phyloP scores from a whole-genome alignment of 2,329 filamentous ascomycete species.

The Leptographium galeiforme region DNA sequence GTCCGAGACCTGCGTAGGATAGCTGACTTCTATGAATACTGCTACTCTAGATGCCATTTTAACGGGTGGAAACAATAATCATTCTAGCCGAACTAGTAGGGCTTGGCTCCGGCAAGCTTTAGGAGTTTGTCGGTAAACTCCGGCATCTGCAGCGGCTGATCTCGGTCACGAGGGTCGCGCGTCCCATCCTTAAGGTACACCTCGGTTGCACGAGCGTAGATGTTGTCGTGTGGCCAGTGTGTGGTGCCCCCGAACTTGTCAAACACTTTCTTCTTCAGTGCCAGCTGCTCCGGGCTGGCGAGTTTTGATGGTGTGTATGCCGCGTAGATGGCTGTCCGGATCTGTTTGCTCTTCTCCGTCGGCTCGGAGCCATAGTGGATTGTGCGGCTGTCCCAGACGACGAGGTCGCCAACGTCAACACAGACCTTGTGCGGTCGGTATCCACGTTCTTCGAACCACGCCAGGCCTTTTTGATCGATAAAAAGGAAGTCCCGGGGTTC shows the following conservation, averaged over 20 bases:
- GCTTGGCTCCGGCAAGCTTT: slow-evolving; percentile 20
- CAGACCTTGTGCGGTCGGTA: slow-evolving; percentile 3
- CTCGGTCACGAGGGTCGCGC: not conserved
- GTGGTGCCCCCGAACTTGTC: slow-evolving; percentile 16
- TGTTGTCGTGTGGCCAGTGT: slow-evolving; percentile 15
- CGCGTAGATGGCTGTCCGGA: slow-evolving; percentile 21
- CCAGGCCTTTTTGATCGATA: not conserved
- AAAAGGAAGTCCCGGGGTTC: not conserved
- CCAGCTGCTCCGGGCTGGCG: slow-evolving; percentile 16
- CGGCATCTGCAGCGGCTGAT: slow-evolving; percentile 23
- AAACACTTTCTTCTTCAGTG: slow-evolving; percentile 17
- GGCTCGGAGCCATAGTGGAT: slow-evolving; percentile 23
- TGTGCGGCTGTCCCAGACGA: slow-evolving; percentile 23
- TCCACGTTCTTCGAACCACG: slow-evolving; percentile 1
- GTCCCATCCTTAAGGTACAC: not conserved
- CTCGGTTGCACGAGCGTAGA: not conserved
- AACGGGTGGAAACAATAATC: too few species aligned
- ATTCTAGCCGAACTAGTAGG: too few species aligned
- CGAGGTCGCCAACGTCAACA: slow-evolving; percentile 11
- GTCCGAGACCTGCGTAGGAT: too few species aligned
- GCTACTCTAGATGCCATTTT: too few species aligned
- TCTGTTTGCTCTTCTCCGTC: slow-evolving; percentile 11
- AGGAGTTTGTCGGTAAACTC: slow-evolving; percentile 19
- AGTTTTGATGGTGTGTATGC: slow-evolving; percentile 21
- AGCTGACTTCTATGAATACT: too few species aligned